Conservation (phyloP, 345 rosid genomes). For the Kernera saxatilis region DNA sequence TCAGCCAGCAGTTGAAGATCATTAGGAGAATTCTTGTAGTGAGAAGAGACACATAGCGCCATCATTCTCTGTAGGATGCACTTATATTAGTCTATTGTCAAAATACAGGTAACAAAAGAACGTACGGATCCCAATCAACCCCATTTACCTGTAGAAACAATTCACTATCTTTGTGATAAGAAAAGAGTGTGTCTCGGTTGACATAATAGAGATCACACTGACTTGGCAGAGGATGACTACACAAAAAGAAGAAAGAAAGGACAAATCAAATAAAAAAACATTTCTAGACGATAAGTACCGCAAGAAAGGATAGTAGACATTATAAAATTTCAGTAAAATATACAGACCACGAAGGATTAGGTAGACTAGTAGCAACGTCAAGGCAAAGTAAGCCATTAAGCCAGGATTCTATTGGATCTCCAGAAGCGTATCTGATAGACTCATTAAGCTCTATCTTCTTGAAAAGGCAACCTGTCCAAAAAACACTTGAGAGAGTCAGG, state of each 20-base stretch:
- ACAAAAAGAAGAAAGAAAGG: constrained; percentile 13
- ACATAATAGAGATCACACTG: constrained; percentile 91
- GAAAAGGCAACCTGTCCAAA: constrained; percentile 65
- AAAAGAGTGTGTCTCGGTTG: constrained; percentile 88
- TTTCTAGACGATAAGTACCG: background rate
- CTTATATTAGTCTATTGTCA: constrained; percentile 19
- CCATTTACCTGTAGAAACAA: constrained; percentile 67
- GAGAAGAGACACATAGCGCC: constrained; percentile 94
- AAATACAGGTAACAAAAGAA: background rate
- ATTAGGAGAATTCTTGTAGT: constrained; percentile 97
- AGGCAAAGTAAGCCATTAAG: constrained; percentile 84
- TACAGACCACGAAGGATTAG: constrained; percentile 40
- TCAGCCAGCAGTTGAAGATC: constrained; percentile 96
- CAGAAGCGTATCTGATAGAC: constrained; percentile 89
- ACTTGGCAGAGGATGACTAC: constrained; percentile 73
- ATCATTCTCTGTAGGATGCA: constrained; percentile 77
- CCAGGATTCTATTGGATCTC: constrained; percentile 98
- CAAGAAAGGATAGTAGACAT: background rate
- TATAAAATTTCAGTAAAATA: background rate
- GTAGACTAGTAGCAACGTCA: constrained; percentile 68
- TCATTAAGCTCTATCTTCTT: constrained; percentile 88
- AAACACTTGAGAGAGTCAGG: constrained; percentile 10
- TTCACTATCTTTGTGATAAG: constrained; percentile 91
- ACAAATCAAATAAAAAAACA: background rate
- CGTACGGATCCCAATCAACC: background rate